Evolutionary conservation across 2,329 filamentous ascomycete genomes (phyloP), one percentile per base, ranked within the genome.

Genomic region (Penicillium thymicola): DNA sequence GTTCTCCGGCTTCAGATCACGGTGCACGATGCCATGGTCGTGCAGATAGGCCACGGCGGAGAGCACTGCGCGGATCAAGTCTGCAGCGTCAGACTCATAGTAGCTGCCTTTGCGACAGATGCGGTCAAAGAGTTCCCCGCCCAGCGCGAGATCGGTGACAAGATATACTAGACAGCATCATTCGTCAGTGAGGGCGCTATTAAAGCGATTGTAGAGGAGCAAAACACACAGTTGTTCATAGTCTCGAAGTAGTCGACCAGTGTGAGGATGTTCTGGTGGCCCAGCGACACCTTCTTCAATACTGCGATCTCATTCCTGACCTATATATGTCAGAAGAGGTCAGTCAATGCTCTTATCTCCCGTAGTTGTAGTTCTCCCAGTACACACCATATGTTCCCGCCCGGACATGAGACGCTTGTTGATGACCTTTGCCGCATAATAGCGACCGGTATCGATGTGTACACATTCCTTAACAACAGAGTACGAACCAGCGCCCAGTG

Each of bases 161-260:
- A 99, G 87, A 75, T 99, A 99, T 64, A 99, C 85, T 87, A 62
- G 13, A 54, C 16, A 38, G 34, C 44, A 40, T 37, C 25, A 28
- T 32, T 23, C 18, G 53, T 71, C 32, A 70, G 64, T 54, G 32
- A 43, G 49, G 18, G 37, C n/a, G 28, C 23, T 21, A 30, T 40
- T 25, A 16, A 14, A 18, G n/a, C 18, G 13, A 11, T 40, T n/a
- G n/a, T 21, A 23, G 14, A 36, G 41, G n/a, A 41, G 38, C n/a
- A 28, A 41, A 41, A 67, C 81, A 55, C 76, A 88, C 85, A 84
- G 77, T 99, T 99, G 79, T 99, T 97, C 90, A 97, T 96, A 7
- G 94, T 99, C 79, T 99, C 94, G 72, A 99, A 99, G 77, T 97
- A 99, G 79, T 99, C 94, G 68, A 97, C 94, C 57, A 99, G 83